Evolutionary conservation across 805 yeast species (phyloP), one percentile per base, ranked within the genome.

Genomic region (Kuraishia cidri): DNA sequence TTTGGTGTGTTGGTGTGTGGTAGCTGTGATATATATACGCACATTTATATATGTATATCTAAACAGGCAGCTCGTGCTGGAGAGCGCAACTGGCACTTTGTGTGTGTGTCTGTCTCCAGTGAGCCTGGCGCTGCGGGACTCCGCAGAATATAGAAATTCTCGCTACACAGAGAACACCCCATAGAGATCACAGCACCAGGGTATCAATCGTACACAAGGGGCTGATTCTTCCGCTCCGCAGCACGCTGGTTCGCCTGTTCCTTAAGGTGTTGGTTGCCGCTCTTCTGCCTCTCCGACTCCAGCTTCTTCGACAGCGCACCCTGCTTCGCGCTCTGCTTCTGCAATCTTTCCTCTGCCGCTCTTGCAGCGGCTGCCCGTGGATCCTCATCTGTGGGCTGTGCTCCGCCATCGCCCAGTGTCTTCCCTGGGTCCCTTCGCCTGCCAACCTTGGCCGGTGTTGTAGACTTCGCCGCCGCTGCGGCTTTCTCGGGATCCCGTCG

Each of bases 361-460:
- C 29, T 33, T 7, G 41, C 41, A 3, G 41, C 36, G 5, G 41
- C 41, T 20, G 24, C 33, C 23, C 26, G 29, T 9, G 41, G 35
- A 19, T 29, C 29, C 8, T 19, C 14, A 17, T 17, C 13, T 18
- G 13, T 26, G 19, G 17, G n/a, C 28, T 8, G 18, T 13, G 31
- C 17, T 29, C n/a, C 15, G 21, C 24, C 17, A 12, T 23, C 33
- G 4, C 33, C 33, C 4, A 23, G 12, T 6, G 33, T 23, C 17
- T 17, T 27, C n/a, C 21, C 30, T 13, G 9, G 11, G 6, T n/a
- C 15, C 27, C 27, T 29, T 11, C 24, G 16, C 24, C 24, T 20
- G 10, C 24, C 24, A 27, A 11, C 30, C 16, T 26, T 26, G 29
- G 16, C 10, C 29, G 5, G n/a, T 12, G 29, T n/a, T 21, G 13